Evolutionary conservation across 441 rosid species (phyloP), one percentile per base, ranked within the genome.

Genomic region (Erodium trifolium): DNA sequence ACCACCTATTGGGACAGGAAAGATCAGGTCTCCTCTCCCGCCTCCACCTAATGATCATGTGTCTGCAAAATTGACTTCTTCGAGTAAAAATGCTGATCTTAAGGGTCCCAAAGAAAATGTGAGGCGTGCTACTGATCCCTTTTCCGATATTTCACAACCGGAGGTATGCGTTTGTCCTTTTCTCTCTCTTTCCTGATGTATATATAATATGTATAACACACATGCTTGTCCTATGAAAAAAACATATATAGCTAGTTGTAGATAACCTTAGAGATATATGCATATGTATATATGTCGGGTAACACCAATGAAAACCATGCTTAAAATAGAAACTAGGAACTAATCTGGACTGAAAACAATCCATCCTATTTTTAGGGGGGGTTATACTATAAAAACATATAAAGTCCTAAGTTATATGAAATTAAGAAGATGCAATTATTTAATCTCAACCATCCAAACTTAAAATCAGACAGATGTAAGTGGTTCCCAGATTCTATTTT

Each of bases 11-110:
- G 89, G 78, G 65, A 68, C 81, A 0, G 85, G 70, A 16, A 87
- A 88, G 79, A 73, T 83, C 10, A 82, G 98, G 76, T 84, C 98
- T 62, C 82, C 97, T 11, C 84, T 94, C 49, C 94, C 91, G n/a
- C 99, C 99, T 8, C 98, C 97, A 23, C 98, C 98, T 39, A 90
- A 90, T 70, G 98, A 94, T 85, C 97, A 93, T 3, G 88, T 77
- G 62, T 76, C 83, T 76, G 77, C 83, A 70, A 80, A 85, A 67
- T 85, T 79, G 66, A 68, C 81, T 73, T 77, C 86, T 72, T 74
- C 80, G 67, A 79, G 72, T 77, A 70, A 63, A 13, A 70, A 67
- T 64, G 66, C 43, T 69, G 72, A 81, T 39, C 34, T 70, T 45
- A 68, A 29, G 43, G 73, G 65, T 29, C 68, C 76, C 37, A 74